Conservation (phyloP, 148 eudicot genomes). For the Cornus suecica region DNA sequence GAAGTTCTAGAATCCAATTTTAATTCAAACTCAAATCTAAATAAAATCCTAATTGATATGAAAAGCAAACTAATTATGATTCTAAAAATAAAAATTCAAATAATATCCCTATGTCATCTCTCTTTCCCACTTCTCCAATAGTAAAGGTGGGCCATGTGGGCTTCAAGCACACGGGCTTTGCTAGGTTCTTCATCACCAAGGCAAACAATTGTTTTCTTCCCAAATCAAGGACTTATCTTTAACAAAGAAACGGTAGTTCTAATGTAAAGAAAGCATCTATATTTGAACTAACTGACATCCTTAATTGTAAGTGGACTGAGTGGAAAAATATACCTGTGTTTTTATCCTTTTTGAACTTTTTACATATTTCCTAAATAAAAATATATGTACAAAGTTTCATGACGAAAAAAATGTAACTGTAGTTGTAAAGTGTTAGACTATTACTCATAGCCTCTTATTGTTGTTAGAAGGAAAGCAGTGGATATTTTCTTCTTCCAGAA, state of each 20-base stretch:
- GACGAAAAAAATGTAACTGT: not conserved
- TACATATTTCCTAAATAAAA: not conserved
- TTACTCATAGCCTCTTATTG: not conserved
- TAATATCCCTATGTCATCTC: no score
- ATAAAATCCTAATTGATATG: no score
- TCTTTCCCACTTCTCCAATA: no score
- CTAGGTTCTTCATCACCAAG: no score
- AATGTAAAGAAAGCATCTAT: not conserved
- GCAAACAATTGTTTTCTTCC: not conserved
- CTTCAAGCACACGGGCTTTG: no score
- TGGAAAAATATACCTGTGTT: not conserved
- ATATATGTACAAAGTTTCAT: no score
- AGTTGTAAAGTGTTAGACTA: no score
- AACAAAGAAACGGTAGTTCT: not conserved
- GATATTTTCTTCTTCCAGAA: not conserved
- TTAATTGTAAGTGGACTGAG: not conserved
- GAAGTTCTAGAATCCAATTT: no score
- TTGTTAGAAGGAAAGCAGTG: not conserved
- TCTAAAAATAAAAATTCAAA: no score
- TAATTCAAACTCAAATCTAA: no score
- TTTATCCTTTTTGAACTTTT: not conserved
- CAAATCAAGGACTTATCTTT: not conserved
- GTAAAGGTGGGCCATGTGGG: no score
- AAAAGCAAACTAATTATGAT: no score
- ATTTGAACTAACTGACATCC: not conserved